Evolutionary conservation across 2,329 filamentous ascomycete species (phyloP), one percentile per base, ranked within the genome.

Genomic region (Calonectria henricotiae): DNA sequence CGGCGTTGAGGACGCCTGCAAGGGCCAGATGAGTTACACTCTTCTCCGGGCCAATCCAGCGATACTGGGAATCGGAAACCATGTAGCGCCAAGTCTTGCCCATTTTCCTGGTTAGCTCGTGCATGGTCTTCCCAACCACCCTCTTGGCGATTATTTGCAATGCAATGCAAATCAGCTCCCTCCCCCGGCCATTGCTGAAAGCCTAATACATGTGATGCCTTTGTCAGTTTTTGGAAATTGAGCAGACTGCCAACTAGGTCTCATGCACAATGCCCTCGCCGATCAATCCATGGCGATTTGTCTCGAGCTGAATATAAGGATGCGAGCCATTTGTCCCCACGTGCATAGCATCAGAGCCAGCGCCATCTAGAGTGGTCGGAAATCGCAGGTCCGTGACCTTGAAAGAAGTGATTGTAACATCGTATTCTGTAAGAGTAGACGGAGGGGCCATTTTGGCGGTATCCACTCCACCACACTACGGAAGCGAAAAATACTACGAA

Each of bases 331-430:
- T 94, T 70, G 94, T 93, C 3, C 95, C 94, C 2, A 94, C 93
- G 80, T 98, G 98, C 95, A 98, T 98, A 79, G 94, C 95, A 89
- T 98, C 95, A 9, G 94, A 97, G 78, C 95, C 95, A 20, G 94
- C 97, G 86, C 96, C 96, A 84, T 97, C 94, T 70, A 98, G 90
- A 54, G 94, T 97, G n/a, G 95, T 98, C 82, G 92, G 92, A 81
- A 94, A 94, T 76, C 92, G 90, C 81, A 94, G 91, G 85, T 94
- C 92, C 79, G 91, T 88, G 69, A 91, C 92, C 74, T 84, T 86
- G 86, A 90, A 94, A 72, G 90, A 89, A 62, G 91, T 94, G 80
- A 94, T 93, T 69, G 90, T 93, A 77, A 94, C 86, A 76, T 91
- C 89, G 69, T 74, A 69, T 64, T 76, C 62, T 43, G 67, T 44